phyloP scores from a whole-genome alignment of 768 basidiomycete genomes.

The Amanita thiersii region DNA sequence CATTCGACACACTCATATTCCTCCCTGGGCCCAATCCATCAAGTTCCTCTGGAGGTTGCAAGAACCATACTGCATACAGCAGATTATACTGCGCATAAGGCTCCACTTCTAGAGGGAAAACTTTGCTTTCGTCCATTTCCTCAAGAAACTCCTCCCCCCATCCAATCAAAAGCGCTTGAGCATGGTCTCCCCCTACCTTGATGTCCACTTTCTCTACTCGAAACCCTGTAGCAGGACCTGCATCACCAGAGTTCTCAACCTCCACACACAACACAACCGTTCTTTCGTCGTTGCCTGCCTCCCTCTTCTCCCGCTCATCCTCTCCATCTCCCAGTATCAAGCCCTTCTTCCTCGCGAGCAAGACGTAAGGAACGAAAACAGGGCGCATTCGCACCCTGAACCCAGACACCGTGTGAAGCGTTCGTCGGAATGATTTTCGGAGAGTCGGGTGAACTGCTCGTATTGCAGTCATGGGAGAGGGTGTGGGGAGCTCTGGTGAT shows the following conservation, averaged over 20 bases:
- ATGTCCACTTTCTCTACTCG: constrained; percentile 72
- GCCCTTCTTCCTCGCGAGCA: constrained; percentile 41
- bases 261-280: constrained; percentile 90
- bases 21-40: constrained; percentile 29
- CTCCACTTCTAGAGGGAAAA: constrained; percentile 69
- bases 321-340: constrained; percentile 23
- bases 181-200: constrained; percentile 58
- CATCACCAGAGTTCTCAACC: constrained; percentile 74
- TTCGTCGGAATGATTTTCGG: constrained; percentile 80
- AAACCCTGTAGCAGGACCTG: constrained; percentile 54
- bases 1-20: constrained; percentile 12
- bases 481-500: constrained; percentile 33
- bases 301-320: constrained; percentile 47
- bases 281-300: constrained; percentile 70
- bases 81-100: constrained; percentile 80
- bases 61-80: constrained; percentile 82
- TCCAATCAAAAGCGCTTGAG: constrained; percentile 39
- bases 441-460: constrained; percentile 56
- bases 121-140: constrained; percentile 25
- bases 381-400: constrained; percentile 93
- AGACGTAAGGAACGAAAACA: constrained; percentile 80
- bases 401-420: constrained; percentile 70
- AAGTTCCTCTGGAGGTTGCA: constrained; percentile 55
- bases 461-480: constrained; percentile 40
- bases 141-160: constrained; percentile 53